Conservation (phyloP, 2,329 filamentous ascomycete species). For the Hypocreales sp. region DNA sequence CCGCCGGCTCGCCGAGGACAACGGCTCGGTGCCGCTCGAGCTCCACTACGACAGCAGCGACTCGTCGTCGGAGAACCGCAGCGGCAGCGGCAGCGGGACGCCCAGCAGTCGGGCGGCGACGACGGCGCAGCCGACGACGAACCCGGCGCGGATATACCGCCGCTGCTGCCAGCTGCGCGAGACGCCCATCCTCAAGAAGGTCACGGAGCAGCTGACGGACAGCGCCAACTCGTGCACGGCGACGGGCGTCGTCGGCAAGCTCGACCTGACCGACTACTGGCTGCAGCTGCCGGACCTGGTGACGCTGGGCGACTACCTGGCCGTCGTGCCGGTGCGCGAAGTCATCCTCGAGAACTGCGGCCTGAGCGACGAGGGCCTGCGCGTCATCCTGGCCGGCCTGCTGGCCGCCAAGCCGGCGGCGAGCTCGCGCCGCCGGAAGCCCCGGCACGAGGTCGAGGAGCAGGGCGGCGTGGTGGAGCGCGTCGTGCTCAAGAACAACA, state of each 20-base stretch:
- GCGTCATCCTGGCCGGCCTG: conserved; percentile 74
- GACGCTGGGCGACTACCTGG: conserved; percentile 85
- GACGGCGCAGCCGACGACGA: conserved; percentile 54
- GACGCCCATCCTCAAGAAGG: conserved; percentile 79
- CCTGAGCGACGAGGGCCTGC: conserved; percentile 70
- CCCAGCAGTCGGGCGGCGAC: conserved; percentile 8
- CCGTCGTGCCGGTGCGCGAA: conserved; percentile 80
- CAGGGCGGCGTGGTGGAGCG: conserved; percentile 70
- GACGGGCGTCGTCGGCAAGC: conserved; percentile 62
- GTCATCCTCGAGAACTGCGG: conserved; percentile 78
- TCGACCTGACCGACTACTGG: conserved; percentile 75
- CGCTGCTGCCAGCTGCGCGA: conserved; percentile 89
- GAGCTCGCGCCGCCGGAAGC: conserved; percentile 31
- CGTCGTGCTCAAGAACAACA: conserved; percentile 81
- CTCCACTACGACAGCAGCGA: conserved; percentile 57
- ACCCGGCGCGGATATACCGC: conserved; percentile 83
- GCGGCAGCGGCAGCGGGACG: conserved; percentile 5
- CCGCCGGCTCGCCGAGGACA: conserved; percentile 69
- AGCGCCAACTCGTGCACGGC: conserved; percentile 48
- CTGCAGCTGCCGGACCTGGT: conserved; percentile 71
- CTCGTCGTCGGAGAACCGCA: conserved; percentile 23
- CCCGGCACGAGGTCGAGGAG: conserved; percentile 23
- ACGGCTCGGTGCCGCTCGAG: conserved; percentile 75
- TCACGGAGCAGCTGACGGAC: conserved; percentile 73
- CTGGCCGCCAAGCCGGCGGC: conserved; percentile 61